These are phyloP conservation scores for Fistulinella cinereoalba DNA, from an alignment of 1,284 basidiomycete species.

Conservation along the genomic window DNA sequence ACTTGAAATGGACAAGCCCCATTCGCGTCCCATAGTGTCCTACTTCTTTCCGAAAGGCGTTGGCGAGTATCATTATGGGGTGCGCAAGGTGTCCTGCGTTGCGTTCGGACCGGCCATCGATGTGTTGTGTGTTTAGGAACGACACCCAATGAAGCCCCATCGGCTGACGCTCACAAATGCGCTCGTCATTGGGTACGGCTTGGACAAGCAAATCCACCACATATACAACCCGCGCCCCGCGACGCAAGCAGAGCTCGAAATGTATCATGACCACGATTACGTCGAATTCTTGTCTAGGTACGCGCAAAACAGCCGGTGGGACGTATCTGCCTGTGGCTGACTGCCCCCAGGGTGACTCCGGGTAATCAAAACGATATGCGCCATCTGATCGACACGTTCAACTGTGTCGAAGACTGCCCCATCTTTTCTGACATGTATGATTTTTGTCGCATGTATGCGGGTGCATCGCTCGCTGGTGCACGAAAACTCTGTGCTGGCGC, in stretches of 20 bases:
- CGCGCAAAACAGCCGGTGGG: conserved; percentile 16
- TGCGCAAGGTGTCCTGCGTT: conserved; percentile 38
- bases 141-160: conserved; percentile 98
- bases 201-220: conserved; percentile 92
- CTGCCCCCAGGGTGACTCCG: conserved; percentile 58
- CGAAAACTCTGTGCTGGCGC: conserved; percentile 80
- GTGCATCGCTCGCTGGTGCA: conserved; percentile 87
- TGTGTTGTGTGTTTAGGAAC: conserved; percentile 60
- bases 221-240: conserved; percentile 90
- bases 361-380: conserved; percentile 74
- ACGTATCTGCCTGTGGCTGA: not conserved
- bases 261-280: conserved; percentile 94
- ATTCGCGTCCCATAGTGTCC: conserved; percentile 86
- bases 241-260: conserved; percentile 85
- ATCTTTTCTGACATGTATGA: conserved; percentile 92
- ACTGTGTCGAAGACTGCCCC: conserved; percentile 93
- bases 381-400: conserved; percentile 76
- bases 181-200: conserved; percentile 92
- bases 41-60: conserved; percentile 96
- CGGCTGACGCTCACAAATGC: conserved; percentile 93
- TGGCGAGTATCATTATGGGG: conserved; percentile 94
- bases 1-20: conserved; percentile 48
- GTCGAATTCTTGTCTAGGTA: conserved; percentile 91
- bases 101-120: not conserved
- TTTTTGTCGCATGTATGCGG: conserved; percentile 90